phyloP scores from a whole-genome alignment of 2,329 filamentous ascomycete species.

The Paramyrothecium roridum region DNA sequence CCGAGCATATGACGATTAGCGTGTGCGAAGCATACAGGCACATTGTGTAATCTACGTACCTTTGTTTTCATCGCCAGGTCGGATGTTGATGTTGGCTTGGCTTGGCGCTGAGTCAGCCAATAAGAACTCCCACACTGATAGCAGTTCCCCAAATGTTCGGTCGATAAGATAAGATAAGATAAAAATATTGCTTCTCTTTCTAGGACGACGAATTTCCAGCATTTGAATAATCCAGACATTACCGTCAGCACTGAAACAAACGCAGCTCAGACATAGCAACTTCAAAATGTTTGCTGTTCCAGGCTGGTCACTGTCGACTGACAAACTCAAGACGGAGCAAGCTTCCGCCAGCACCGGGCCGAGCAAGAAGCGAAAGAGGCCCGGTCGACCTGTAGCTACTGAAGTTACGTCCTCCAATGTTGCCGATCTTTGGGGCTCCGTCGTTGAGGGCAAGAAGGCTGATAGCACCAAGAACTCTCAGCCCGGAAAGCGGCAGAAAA shows the following conservation, averaged over 20 bases:
- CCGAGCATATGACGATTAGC: too few relatives aligned
- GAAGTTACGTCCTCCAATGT: constrained; percentile 67
- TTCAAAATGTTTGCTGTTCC: constrained; percentile 81
- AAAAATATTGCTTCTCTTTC: not conserved
- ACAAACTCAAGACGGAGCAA: constrained; percentile 65
- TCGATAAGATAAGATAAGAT: not conserved
- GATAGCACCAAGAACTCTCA: constrained; percentile 19
- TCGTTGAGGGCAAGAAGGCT: constrained; percentile 66
- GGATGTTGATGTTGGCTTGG: not conserved
- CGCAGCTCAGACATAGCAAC: not conserved
- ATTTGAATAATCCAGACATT: constrained; percentile 4
- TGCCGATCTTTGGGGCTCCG: constrained; percentile 72
- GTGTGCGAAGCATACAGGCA: too few relatives aligned
- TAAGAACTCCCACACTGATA: not conserved
- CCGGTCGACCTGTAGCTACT: constrained; percentile 24
- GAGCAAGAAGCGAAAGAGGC: constrained; percentile 55
- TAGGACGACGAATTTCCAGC: not conserved
- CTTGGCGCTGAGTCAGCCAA: not conserved
- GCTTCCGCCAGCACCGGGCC: constrained; percentile 24
- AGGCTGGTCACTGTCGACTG: constrained; percentile 81
- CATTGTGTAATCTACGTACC: too few relatives aligned
- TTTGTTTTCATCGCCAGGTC: not conserved
- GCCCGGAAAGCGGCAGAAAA: constrained; percentile 31
- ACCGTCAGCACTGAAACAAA: constrained; percentile 4
- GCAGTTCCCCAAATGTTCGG: not conserved